Conservation (phyloP, 768 basidiomycete genomes). For the Lactarius pseudohatsudake region DNA sequence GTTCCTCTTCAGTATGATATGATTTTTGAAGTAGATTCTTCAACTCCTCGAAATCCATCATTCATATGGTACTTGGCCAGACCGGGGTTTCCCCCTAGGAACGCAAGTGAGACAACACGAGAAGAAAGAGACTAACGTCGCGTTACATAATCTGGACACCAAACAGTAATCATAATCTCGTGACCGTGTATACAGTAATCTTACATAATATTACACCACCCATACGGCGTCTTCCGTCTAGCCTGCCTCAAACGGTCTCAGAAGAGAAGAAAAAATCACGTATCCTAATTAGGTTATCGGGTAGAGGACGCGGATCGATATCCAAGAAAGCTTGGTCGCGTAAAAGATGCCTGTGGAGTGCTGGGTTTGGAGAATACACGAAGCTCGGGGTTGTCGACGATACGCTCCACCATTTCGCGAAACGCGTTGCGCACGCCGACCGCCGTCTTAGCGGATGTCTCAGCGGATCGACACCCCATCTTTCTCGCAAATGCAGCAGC, state of each 20-base stretch:
- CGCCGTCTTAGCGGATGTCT: slow-evolving; percentile 90
- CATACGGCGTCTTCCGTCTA: not conserved
- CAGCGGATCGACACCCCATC: slow-evolving; percentile 86
- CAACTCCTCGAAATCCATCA: slow-evolving; percentile 19
- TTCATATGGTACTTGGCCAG: not conserved
- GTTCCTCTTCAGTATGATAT: slow-evolving; percentile 18
- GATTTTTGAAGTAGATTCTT: slow-evolving; percentile 16
- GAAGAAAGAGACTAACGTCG: not conserved
- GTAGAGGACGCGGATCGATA: not conserved
- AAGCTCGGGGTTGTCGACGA: slow-evolving; percentile 78
- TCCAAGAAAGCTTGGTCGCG: slow-evolving; percentile 8
- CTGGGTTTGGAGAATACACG: slow-evolving; percentile 48
- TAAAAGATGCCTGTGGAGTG: slow-evolving; percentile 5
- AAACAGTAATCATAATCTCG: not conserved
- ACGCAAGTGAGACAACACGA: not conserved
- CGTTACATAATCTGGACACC: not conserved
- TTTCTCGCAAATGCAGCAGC: slow-evolving; percentile 76
- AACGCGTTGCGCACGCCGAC: slow-evolving; percentile 78
- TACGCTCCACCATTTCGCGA: slow-evolving; percentile 73
- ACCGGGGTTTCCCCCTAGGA: not conserved
- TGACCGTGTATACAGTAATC: not conserved
- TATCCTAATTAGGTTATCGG: not conserved
- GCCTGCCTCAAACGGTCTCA: not conserved
- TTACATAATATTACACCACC: not conserved
- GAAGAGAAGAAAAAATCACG: not conserved